phyloP scores from a whole-genome alignment of 169 alveolate species.

The Plasmodium reichenowi region DNA sequence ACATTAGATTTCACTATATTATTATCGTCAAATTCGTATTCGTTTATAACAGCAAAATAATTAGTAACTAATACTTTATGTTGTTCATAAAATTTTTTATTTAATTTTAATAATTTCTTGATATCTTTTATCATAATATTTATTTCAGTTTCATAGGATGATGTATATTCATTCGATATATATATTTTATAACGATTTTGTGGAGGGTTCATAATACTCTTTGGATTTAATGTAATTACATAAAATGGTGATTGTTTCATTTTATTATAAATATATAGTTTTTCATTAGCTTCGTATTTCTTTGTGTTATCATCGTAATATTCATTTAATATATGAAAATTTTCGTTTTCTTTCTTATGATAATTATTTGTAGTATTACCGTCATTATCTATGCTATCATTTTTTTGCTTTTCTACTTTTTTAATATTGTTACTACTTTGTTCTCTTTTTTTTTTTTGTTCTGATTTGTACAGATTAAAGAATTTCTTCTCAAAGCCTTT shows the following conservation, averaged over 20 bases:
- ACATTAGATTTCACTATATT: background rate
- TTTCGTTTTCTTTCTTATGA: background rate
- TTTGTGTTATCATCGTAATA: too few species aligned
- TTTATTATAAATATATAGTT: slow-evolving; percentile 42
- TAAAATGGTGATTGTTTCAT: slow-evolving; percentile 65
- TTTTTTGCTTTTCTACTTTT: background rate
- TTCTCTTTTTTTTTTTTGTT: background rate
- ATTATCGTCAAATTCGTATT: slow-evolving; percentile 52
- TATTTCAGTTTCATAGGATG: slow-evolving; percentile 46
- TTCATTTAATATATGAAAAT: too few species aligned
- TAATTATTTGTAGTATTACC: background rate
- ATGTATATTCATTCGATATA: slow-evolving; percentile 50
- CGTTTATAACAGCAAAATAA: slow-evolving; percentile 52
- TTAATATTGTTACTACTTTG: background rate
- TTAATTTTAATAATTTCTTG: slow-evolving; percentile 17
- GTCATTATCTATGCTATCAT: background rate
- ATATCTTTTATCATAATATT: slow-evolving; percentile 45
- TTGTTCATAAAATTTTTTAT: slow-evolving; percentile 31
- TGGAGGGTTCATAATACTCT: slow-evolving; percentile 44
- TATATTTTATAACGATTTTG: slow-evolving; percentile 23
- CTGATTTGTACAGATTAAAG: slow-evolving; percentile 15
- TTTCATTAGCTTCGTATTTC: slow-evolving; percentile 19
- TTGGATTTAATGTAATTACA: slow-evolving; percentile 40
- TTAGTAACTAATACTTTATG: slow-evolving; percentile 28
- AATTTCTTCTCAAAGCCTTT: slow-evolving; percentile 18